phyloP scores from a whole-genome alignment of 2,329 filamentous ascomycete genomes.

The Fusarium albosuccineum region DNA sequence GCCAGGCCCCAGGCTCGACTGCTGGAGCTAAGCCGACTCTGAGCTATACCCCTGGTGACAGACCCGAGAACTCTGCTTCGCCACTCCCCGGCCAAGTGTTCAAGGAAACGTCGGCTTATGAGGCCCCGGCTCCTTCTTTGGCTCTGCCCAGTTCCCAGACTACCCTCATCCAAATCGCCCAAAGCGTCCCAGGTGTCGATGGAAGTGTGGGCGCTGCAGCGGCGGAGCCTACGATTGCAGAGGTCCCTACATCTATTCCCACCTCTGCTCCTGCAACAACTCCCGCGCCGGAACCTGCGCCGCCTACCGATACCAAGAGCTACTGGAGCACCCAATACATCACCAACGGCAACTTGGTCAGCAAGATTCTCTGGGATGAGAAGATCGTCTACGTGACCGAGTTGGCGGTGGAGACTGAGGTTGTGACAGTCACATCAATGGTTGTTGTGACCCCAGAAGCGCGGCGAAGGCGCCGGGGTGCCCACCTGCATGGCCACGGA shows the following conservation, averaged over 20 bases:
- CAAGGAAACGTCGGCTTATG: constrained; percentile 49
- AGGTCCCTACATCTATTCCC: constrained; percentile 13
- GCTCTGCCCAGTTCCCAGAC: constrained; percentile 18
- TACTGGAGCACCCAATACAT: constrained; percentile 65
- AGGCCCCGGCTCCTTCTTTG: constrained; percentile 27
- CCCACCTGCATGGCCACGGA: constrained; percentile 55
- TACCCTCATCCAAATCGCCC: constrained; percentile 8
- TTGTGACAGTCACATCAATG: constrained; percentile 54
- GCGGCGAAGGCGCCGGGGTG: constrained; percentile 46
- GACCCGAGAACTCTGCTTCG: constrained; percentile 48
- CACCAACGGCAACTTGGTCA: constrained; percentile 64
- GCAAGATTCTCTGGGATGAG: constrained; percentile 70
- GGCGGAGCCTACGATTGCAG: constrained; percentile 24
- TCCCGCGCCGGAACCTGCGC: constrained; percentile 41
- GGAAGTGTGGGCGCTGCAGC: constrained; percentile 23
- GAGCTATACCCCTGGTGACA: constrained; percentile 54
- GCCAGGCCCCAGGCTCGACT: constrained; percentile 23
- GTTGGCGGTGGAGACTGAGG: constrained; percentile 56
- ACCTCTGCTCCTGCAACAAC: constrained; percentile 38
- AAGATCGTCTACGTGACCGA: constrained; percentile 66
- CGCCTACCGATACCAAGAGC: constrained; percentile 51
- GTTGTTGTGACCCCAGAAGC: constrained; percentile 36
- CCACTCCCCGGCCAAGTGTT: constrained; percentile 60
- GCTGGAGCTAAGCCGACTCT: constrained; percentile 41
- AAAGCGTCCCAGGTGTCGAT: constrained; percentile 23